Evolutionary conservation across 805 yeast genomes (phyloP).

Genomic region (Yarrowia sp.): DNA sequence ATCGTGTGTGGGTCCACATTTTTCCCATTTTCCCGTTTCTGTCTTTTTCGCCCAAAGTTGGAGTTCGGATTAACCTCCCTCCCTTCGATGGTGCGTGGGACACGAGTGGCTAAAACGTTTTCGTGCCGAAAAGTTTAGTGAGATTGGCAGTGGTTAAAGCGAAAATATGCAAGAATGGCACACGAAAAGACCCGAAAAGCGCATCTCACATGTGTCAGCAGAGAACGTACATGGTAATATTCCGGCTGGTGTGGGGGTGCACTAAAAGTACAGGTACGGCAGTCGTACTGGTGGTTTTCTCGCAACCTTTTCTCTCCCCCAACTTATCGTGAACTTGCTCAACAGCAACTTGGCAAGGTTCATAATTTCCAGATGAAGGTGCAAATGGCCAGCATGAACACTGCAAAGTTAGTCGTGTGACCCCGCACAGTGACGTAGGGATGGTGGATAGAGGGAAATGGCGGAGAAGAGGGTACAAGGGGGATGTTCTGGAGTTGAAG

Average conservation of each 20-base stretch:
- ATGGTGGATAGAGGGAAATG: neutral
- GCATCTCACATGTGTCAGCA: neutral
- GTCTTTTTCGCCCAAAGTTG: neutral
- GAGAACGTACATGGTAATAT: too few relatives aligned
- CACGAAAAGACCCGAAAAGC: constrained; percentile 21
- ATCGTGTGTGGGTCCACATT: constrained; percentile 7
- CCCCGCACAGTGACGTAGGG: constrained; percentile 8
- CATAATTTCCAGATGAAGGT: constrained; percentile 2
- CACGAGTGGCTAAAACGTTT: constrained; percentile 11
- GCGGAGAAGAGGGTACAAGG: neutral
- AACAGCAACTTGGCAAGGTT: constrained; percentile 19
- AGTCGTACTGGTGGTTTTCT: too few relatives aligned
- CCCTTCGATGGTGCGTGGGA: neutral
- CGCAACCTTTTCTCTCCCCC: too few relatives aligned
- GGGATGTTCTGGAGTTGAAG: too few relatives aligned
- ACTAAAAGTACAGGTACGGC: too few relatives aligned
- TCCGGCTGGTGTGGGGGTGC: too few relatives aligned
- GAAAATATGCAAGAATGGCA: neutral
- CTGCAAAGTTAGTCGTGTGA: constrained; percentile 29
- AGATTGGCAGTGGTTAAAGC: neutral
- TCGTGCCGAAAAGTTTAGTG: constrained; percentile 20
- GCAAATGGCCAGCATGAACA: constrained; percentile 6
- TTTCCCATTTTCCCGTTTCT: neutral
- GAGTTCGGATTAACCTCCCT: constrained; percentile 13
- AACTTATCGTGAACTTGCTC: constrained; percentile 22